These are phyloP conservation scores for Debaryomyces udenii DNA, from an alignment of 1,139 yeast species.

Conservation along the genomic window DNA sequence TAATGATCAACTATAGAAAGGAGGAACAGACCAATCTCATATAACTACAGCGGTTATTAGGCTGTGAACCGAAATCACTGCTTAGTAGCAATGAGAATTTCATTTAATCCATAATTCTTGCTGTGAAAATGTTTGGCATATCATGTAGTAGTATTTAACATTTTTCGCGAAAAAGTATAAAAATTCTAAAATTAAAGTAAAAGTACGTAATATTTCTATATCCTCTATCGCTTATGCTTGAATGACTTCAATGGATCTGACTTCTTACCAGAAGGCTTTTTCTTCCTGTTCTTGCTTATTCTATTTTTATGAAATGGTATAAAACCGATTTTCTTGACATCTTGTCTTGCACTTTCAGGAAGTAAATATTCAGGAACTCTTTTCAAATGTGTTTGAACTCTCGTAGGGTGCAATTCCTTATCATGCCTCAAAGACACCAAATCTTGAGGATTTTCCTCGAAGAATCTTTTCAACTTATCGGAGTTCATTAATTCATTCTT, in stretches of 20 bases:
- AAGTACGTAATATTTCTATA: no score
- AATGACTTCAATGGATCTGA: slow-evolving; percentile 72
- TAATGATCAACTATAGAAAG: no score
- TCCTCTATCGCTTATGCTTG: slow-evolving; percentile 18
- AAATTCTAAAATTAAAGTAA: no score
- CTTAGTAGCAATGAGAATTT: no score
- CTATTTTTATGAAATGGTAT: slow-evolving; percentile 72
- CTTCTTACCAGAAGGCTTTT: slow-evolving; percentile 45
- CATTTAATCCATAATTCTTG: no score
- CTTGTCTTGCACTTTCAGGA: slow-evolving; percentile 75
- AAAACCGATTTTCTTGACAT: slow-evolving; percentile 65
- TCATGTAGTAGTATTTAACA: no score
- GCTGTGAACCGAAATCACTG: no score
- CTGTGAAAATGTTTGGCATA: no score
- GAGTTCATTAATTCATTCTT: slow-evolving; percentile 85
- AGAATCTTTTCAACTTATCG: slow-evolving; percentile 89
- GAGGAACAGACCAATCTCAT: no score
- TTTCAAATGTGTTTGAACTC: slow-evolving; percentile 83
- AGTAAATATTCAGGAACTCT: slow-evolving; percentile 90
- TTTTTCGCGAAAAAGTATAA: no score
- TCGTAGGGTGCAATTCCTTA: slow-evolving; percentile 79
- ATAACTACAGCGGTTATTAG: no score
- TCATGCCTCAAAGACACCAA: slow-evolving; percentile 88
- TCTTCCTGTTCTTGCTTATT: slow-evolving; percentile 45
- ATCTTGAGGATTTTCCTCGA: slow-evolving; percentile 98